Base-by-base conservation (phyloP, 371 early-diverging fungal genomes). In the Mucor mucedo region DNA sequence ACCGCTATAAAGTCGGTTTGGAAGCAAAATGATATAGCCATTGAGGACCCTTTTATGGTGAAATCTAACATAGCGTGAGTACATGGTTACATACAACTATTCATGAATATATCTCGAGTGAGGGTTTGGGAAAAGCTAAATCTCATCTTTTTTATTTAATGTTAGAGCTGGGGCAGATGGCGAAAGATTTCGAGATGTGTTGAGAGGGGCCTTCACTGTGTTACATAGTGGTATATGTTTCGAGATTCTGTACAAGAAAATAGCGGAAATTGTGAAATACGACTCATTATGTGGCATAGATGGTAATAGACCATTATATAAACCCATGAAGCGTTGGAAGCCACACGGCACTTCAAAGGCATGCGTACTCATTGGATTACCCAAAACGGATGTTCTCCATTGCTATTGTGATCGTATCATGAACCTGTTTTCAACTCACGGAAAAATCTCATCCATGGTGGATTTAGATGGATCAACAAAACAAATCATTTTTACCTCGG, bases 11-110 rank as follows among this genome's bases (percentile, higher is more conserved):
- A 56, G 2, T 11, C 39, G 1, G 28, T 33, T 4, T 38, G 45
- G 14, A 27, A 27, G 0, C 3, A 13, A 3, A 1, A 57, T 11
- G 5, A 5, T 2, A 9, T 67, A 11, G 42, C 45, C 1, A 32
- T 67, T 13, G 67, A 67, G 27, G 62, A 67, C 16, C 67, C 67
- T 1, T 53, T 67, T 13, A 30, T 67, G 4, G 11, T 48, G 8
- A 40, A 50, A 47, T 28, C 61, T 8, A 67, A 62, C 44, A 6
- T 62, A 9, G 67, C 57, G 66, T 61, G 56, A 58, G 58, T 57
- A n/a, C 4, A 9, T 21, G 21, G 21, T 21, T 21, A 21, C 21
- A 21, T 21, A 21, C 21, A 21, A 21, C 1, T 21, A 21, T 21
- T 21, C 21, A 21, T 21, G 21, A 21, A 21, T 21, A 21, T 21